phyloP scores from a whole-genome alignment of 2,329 filamentous ascomycete genomes.

The Colletotrichum salicis region DNA sequence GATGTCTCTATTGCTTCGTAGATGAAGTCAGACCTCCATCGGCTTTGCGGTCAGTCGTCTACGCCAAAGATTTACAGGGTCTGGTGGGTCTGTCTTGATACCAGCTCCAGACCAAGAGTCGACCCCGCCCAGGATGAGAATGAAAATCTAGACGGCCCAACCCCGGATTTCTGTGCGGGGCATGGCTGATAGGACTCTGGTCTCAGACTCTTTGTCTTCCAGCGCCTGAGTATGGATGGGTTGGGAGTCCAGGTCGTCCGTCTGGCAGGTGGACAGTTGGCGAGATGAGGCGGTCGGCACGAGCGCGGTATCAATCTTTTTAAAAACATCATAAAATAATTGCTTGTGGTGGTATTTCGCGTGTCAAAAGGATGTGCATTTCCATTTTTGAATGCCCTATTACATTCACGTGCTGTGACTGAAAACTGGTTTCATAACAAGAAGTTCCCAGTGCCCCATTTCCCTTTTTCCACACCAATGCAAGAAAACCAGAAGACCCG shows the following conservation, averaged over 20 bases:
- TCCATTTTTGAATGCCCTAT: slow-evolving; percentile 49
- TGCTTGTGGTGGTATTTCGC: slow-evolving; percentile 32
- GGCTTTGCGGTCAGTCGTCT: no score
- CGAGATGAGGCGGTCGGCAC: background rate
- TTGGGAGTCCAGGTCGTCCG: no score
- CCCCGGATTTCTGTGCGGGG: background rate
- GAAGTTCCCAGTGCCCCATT: slow-evolving; percentile 35
- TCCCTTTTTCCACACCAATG: slow-evolving; percentile 50
- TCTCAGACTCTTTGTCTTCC: background rate
- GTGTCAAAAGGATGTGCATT: slow-evolving; percentile 44
- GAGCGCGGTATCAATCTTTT: background rate
- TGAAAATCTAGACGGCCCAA: background rate
- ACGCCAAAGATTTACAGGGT: background rate
- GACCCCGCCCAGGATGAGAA: background rate
- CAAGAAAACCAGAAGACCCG: slow-evolving; percentile 54
- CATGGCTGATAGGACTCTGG: background rate
- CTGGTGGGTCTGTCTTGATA: background rate
- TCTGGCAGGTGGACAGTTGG: background rate
- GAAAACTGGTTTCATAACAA: slow-evolving; percentile 13
- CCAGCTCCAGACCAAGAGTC: background rate
- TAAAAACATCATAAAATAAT: slow-evolving; percentile 18
- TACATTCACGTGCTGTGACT: slow-evolving; percentile 48
- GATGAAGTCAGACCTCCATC: background rate
- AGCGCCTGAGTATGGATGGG: no score
- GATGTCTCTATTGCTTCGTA: background rate